Evolutionary conservation across 768 basidiomycete species (phyloP), one percentile per base, ranked within the genome.

Genomic region (Boletus barrowsii): DNA sequence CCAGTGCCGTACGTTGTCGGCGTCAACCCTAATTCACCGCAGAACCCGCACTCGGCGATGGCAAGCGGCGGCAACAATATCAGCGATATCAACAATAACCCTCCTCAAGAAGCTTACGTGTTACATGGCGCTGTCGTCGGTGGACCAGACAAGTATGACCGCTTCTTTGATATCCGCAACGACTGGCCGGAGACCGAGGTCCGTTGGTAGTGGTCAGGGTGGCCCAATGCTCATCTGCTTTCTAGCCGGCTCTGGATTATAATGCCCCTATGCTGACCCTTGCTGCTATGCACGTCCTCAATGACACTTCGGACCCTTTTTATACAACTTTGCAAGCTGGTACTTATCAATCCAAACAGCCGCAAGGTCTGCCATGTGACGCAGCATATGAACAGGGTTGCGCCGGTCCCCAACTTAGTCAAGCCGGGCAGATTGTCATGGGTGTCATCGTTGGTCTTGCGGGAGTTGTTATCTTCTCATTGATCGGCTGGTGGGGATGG

Each of bases 111-210:
- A 67, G 82, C 87, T 0, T 83, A 93, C 67, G 77, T 90, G 2
- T 71, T 97, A 10, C 95, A 93, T 63, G 94, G 94, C 30, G 93
- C 87, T 22, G 82, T 94, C 26, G 80, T 96, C 14, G 95, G 95
- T 42, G 95, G 94, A 30, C 94, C 94, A 0, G 83, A 90, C 63
- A 76, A 75, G 54, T 75, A 80, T 24, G 94, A 90, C 66, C 76
- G 78, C 24, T 97, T 81, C 72, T 95, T 80, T 67, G 89, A 97
- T 64, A 86, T 93, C 55, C 83, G 95, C 37, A 86, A 80, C 53
- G 93, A 96, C 67, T 96, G 92, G 90, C 87, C 87, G 1, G 80
- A 96, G 72, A 88, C 85, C 17, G 94, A 97, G 80, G 87, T 88
- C 58, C 30, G 72, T 54, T 32, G 24, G 14, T 40, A 15, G 26